Evolutionary conservation across 2,329 filamentous ascomycete species (phyloP).

Genomic region (Fusarium duplospermum): DNA sequence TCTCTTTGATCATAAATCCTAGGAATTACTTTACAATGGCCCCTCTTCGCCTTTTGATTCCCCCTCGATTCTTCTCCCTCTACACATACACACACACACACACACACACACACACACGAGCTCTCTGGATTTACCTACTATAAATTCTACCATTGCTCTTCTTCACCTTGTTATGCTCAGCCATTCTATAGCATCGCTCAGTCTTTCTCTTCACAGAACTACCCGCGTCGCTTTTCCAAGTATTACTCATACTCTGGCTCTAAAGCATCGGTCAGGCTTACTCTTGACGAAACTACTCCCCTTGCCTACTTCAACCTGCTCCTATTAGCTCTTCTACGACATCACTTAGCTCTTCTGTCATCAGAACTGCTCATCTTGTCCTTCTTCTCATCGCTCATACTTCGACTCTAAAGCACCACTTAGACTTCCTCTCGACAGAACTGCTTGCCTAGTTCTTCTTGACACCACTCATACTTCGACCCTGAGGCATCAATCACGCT

Average conservation of each 20-base stretch:
- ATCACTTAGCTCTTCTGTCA: neutral
- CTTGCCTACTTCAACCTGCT: neutral
- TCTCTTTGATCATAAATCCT: neutral
- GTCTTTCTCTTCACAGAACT: neutral
- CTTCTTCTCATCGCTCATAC: neutral
- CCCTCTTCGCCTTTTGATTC: neutral
- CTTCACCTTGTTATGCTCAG: accelerated
- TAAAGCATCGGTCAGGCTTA: neutral
- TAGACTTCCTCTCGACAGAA: neutral
- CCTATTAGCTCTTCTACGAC: neutral
- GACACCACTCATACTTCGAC: neutral
- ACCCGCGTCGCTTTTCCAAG: neutral
- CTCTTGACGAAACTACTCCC: neutral
- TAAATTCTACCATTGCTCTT: neutral
- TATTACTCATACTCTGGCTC: neutral
- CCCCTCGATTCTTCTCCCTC: neutral
- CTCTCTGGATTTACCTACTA: neutral
- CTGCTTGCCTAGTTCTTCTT: neutral
- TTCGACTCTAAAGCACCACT: neutral
- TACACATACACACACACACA: too few species aligned
- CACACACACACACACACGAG: neutral
- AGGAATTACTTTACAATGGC: neutral
- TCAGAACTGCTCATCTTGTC: neutral
- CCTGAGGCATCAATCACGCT: neutral
- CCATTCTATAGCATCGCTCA: neutral